Evolutionary conservation across 2,329 filamentous ascomycete genomes (phyloP).

Genomic region (Aspergillus transmontanensis): DNA sequence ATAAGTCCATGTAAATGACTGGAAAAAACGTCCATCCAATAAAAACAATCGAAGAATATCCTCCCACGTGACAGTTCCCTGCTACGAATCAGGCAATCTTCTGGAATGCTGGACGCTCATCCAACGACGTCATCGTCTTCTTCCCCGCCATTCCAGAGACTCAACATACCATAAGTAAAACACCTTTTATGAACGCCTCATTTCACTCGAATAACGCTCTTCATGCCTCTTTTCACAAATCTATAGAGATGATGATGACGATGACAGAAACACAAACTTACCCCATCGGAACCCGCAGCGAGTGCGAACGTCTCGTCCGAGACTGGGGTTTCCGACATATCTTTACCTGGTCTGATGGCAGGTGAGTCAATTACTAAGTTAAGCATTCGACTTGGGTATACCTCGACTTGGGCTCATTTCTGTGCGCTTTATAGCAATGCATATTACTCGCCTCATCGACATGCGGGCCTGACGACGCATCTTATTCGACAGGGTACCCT

Average conservation of each 20-base stretch:
- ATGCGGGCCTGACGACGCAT: slow-evolving; percentile 60
- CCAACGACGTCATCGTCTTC: not conserved
- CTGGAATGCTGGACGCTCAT: not conserved
- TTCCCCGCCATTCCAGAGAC: not conserved
- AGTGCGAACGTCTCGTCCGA: slow-evolving; percentile 58
- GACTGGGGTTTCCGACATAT: slow-evolving; percentile 62
- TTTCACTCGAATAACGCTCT: too few species aligned
- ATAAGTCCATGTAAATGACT: too few species aligned
- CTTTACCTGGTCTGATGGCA: slow-evolving; percentile 64
- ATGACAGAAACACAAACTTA: slow-evolving; percentile 35
- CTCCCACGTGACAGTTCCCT: not conserved
- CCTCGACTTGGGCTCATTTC: not conserved
- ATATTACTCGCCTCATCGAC: slow-evolving; percentile 62
- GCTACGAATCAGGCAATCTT: not conserved
- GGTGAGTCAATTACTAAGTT: slow-evolving; percentile 43
- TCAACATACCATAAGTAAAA: not conserved
- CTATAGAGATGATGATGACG: slow-evolving; percentile 20
- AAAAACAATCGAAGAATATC: not conserved
- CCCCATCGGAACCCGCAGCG: slow-evolving; percentile 37
- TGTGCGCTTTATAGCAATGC: slow-evolving; percentile 50
- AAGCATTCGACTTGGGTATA: too few species aligned
- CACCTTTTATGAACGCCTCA: not conserved
- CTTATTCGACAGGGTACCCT: slow-evolving; percentile 60
- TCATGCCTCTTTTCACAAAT: too few species aligned
- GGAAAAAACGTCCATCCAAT: not conserved